Evolutionary conservation across 768 basidiomycete genomes (phyloP).

Genomic region (Dendrothele bispora): DNA sequence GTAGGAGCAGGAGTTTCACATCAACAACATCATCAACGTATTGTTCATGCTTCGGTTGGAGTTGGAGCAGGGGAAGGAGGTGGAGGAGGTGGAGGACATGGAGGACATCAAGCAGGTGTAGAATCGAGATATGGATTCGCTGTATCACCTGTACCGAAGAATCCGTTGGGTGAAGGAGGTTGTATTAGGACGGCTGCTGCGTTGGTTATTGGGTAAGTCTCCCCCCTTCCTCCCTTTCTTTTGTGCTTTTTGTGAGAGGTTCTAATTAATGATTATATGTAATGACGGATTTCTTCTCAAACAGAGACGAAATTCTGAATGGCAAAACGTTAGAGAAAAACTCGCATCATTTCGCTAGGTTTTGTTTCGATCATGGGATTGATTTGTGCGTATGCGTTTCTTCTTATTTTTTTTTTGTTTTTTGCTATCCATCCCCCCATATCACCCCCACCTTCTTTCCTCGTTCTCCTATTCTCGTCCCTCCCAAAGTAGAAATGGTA

Average conservation of each 20-base stretch:
- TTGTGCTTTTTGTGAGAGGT: too few species aligned
- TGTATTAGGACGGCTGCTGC: constrained; percentile 76
- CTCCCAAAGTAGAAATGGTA: too few species aligned
- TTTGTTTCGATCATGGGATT: constrained; percentile 85
- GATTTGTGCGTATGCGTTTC: constrained; percentile 43
- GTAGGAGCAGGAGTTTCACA: too few species aligned
- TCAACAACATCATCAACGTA: too few species aligned
- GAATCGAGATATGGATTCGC: too few species aligned
- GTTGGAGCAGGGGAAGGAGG: too few species aligned
- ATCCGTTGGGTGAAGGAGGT: constrained; percentile 67
- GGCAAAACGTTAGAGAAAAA: constrained; percentile 87
- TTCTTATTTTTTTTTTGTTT: not conserved
- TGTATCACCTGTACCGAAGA: constrained; percentile 57
- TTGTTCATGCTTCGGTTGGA: too few species aligned
- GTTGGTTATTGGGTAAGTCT: constrained; percentile 69
- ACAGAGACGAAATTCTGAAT: constrained; percentile 88
- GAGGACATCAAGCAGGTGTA: too few species aligned
- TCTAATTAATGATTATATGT: too few species aligned
- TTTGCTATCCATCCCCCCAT: constrained; percentile 12
- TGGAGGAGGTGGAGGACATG: too few species aligned
- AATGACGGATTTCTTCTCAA: not conserved
- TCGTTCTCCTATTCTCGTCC: too few species aligned
- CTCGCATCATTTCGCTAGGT: constrained; percentile 84
- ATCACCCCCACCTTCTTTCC: constrained; percentile 19
- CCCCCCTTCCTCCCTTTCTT: not conserved